A percentile compares a stretch with the other conserved stretches of the same genome.
Conservation (phyloP, 2,329 filamentous ascomycete species). For the Fusarium kyushuense region DNA sequence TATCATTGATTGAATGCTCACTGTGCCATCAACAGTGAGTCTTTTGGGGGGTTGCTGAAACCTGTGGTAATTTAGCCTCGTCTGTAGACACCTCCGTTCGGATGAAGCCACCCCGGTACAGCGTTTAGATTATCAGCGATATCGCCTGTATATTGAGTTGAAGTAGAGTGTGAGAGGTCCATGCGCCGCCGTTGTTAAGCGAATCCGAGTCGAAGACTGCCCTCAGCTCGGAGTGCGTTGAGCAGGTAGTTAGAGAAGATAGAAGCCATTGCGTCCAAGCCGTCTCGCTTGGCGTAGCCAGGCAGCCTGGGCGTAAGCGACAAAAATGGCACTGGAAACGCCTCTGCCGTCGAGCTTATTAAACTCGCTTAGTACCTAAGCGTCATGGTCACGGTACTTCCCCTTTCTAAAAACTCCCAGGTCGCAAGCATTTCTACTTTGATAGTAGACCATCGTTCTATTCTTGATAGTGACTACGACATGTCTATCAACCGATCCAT, state of each 20-base stretch:
- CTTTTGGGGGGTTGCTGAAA: constrained; percentile 6
- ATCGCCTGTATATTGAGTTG: constrained; percentile 13
- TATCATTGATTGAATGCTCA: background rate
- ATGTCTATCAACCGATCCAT: constrained; percentile 14
- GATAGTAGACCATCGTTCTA: constrained; percentile 5
- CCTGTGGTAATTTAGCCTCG: constrained; percentile 41
- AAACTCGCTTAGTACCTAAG: too few species aligned
- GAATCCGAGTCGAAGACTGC: constrained; percentile 35
- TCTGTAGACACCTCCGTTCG: constrained; percentile 33
- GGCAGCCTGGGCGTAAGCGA: constrained; percentile 13
- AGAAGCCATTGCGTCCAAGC: constrained; percentile 22
- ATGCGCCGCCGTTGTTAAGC: constrained; percentile 30
- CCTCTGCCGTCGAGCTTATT: constrained; percentile 31
- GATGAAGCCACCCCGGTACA: constrained; percentile 12
- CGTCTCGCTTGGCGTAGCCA: constrained; percentile 33
- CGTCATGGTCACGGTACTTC: constrained; percentile 3
- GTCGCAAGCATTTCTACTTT: constrained; percentile 11
- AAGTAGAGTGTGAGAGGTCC: constrained; percentile 26
- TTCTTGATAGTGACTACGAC: constrained; percentile 16
- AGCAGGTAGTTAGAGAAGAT: background rate
- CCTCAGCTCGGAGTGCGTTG: constrained; percentile 36
- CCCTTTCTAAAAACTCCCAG: background rate
- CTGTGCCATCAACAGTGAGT: constrained; percentile 10
- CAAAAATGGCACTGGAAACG: constrained; percentile 20
- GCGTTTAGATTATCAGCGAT: constrained; percentile 33